These are phyloP conservation scores for Scheffersomyces lignicola DNA, from an alignment of 1,139 yeast genomes.

Conservation along the genomic window DNA sequence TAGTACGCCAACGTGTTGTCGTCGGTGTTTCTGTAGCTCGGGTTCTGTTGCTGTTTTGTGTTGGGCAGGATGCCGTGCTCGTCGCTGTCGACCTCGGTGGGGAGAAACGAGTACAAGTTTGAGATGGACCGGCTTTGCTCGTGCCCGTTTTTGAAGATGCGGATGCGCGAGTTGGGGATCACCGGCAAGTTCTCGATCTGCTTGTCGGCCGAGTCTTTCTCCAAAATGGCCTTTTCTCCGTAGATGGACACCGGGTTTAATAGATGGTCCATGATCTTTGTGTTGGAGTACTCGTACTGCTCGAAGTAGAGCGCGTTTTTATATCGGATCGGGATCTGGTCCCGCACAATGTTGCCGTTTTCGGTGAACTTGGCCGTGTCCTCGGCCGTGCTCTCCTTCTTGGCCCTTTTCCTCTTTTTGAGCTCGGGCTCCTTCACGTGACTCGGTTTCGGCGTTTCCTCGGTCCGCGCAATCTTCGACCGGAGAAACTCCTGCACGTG, in stretches of 20 bases:
- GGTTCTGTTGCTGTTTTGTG: slow-evolving; percentile 48
- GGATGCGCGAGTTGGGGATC: slow-evolving; percentile 59
- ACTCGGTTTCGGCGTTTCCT: slow-evolving; percentile 6
- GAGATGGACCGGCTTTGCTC: slow-evolving; percentile 65
- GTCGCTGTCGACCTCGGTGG: slow-evolving; percentile 38
- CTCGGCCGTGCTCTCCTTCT: slow-evolving; percentile 12
- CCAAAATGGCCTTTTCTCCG: slow-evolving; percentile 59
- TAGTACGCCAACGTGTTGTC: slow-evolving; percentile 89
- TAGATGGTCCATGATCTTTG: slow-evolving; percentile 74
- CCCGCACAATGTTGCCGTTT: slow-evolving; percentile 55
- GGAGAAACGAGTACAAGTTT: slow-evolving; percentile 73
- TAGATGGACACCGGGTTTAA: slow-evolving; percentile 71
- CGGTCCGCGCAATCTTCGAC: slow-evolving; percentile 7
- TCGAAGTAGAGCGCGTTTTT: slow-evolving; percentile 80
- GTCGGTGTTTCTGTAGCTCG: slow-evolving; percentile 55
- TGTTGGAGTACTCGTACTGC: slow-evolving; percentile 77
- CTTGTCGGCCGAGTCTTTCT: slow-evolving; percentile 24
- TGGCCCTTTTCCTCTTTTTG: slow-evolving; percentile 18
- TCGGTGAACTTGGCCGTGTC: slow-evolving; percentile 24
- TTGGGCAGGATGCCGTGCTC: slow-evolving; percentile 26
- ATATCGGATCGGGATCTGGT: slow-evolving; percentile 85
- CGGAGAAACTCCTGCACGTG: slow-evolving; percentile 22
- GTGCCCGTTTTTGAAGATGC: slow-evolving; percentile 76
- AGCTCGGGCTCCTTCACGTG: slow-evolving; percentile 13
- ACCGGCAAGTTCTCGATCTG: slow-evolving; percentile 31